Evolutionary conservation across 1,284 basidiomycete species (phyloP), one percentile per base, ranked within the genome.

Genomic region (Chondrostereum purpureum): DNA sequence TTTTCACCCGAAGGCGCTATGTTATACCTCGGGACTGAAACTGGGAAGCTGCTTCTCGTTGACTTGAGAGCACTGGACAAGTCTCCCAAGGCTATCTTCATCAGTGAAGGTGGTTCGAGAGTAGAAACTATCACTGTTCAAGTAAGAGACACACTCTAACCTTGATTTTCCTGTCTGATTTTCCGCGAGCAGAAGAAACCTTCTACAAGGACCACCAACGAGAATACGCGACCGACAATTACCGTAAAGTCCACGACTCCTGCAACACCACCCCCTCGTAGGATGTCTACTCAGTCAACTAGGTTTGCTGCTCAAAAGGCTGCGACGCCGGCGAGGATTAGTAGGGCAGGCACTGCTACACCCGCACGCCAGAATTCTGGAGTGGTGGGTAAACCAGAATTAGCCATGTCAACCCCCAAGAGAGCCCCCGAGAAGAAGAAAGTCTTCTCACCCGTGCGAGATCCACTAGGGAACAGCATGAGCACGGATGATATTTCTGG

Each of bases 1-100:
- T 88, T 88, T 58, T 83, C 83, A 18, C 67, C 74, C 0, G 83
- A 86, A 51, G 84, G 84, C 3, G 79, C 73, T 5, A 66, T 73
- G 11, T 62, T 88, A 42, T 83, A 80, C 54, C 51, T 79, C 3
- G 84, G 83, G 0, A 81, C 83, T 3, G 72, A 73, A 48, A 67
- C 67, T 34, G 85, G 85, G 3, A 78, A 72, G 46, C 60, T 88
- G 14, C 58, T 84, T 17, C 55, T 81, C 19, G 60, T 83, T 17
- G 79, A 85, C 51, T 61, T 87, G 17, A 77, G 83, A 22, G 68
- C 72, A 8, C 60, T 83, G 33, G 82, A 87, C 50, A 78, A 78
- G 50, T 68, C 71, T 16, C 77, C 81, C 0, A 80, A 72, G 54
- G 56, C 62, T 2, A 67, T 83, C 38, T 53, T 58, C 5, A 58